Evolutionary conservation across 345 rosid species (phyloP).

Genomic region (Erucastrum elatum): DNA sequence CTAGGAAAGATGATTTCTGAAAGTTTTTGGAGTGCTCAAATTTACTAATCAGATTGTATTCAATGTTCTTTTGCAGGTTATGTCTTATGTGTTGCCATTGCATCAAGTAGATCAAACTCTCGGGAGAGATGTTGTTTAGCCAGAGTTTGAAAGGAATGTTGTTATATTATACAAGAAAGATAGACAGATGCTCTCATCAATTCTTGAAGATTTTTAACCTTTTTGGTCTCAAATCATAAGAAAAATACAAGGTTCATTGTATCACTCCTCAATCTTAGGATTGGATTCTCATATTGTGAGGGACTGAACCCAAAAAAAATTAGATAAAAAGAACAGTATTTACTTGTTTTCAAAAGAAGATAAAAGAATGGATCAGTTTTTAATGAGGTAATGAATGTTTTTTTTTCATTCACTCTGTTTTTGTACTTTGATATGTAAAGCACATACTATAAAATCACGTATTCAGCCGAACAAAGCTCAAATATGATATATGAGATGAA

Average conservation of each 20-base stretch:
- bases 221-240: neutral
- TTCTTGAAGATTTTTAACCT: constrained; percentile 11
- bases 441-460: neutral
- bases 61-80: constrained; percentile 17
- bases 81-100: constrained; percentile 15
- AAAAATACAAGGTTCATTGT: neutral
- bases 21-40: neutral
- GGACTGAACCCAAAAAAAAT: neutral
- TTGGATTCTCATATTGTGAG: neutral
- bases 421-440: constrained; percentile 13
- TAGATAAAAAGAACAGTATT: neutral
- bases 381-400: constrained; percentile 27
- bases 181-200: constrained; percentile 27
- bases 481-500: neutral
- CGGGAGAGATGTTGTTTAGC: constrained; percentile 27
- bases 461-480: neutral
- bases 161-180: constrained; percentile 15
- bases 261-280: neutral
- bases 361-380: neutral
- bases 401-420: constrained; percentile 14
- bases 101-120: constrained; percentile 33
- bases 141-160: constrained; percentile 18
- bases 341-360: neutral
- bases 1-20: constrained; percentile 7
- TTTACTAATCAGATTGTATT: neutral